A percentile compares a stretch with the other conserved stretches of the same genome.
phyloP scores from a whole-genome alignment of 2,329 filamentous ascomycete genomes.

The Ilyonectria mors-panacis region DNA sequence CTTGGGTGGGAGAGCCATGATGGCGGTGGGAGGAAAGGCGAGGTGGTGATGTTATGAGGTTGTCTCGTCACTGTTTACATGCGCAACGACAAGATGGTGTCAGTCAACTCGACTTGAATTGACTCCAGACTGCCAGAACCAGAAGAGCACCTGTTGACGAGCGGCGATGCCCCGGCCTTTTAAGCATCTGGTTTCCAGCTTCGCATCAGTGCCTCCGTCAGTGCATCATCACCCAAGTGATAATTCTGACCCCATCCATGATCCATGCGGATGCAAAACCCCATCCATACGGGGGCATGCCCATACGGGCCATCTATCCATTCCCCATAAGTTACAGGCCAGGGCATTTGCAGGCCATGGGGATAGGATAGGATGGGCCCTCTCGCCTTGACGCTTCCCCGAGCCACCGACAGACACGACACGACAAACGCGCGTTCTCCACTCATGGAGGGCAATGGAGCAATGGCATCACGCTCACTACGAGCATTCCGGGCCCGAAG shows the following conservation, averaged over 20 bases:
- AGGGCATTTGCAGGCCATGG: too few species aligned
- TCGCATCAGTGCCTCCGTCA: not conserved
- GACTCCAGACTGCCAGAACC: not conserved
- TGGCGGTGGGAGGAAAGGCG: slow-evolving; percentile 2
- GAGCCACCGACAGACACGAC: too few species aligned
- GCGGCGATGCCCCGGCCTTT: slow-evolving; percentile 21
- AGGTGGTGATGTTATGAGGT: not conserved
- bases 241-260: slow-evolving; percentile 8
- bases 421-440: too few species aligned
- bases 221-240: slow-evolving; percentile 5
- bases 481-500: too few species aligned
- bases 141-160: not conserved
- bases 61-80: not conserved
- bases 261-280: not conserved
- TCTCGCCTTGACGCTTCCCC: not conserved
- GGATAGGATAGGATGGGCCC: too few species aligned
- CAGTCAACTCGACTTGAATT: not conserved
- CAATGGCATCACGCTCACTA: not conserved
- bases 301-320: not conserved
- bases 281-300: not conserved
- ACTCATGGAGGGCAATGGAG: too few species aligned
- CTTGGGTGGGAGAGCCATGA: slow-evolving; percentile 61
- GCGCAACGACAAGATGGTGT: not conserved
- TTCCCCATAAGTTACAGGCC: not conserved
- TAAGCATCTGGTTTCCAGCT: slow-evolving; percentile 5